Conservation (phyloP, 441 rosid genomes). For the Erodium moschatum region DNA sequence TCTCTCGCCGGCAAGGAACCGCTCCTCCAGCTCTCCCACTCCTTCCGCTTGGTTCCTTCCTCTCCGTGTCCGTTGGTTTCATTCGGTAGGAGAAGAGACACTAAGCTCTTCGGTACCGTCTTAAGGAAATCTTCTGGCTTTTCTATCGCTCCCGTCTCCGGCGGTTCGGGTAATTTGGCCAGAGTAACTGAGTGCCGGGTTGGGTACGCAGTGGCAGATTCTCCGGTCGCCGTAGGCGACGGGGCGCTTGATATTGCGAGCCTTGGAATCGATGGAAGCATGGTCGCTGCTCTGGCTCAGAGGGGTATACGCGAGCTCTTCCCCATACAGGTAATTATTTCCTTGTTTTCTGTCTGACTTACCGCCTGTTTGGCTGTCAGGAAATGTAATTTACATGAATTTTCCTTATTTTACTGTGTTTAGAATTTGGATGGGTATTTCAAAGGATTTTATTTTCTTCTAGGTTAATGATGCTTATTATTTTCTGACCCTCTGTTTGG, state of each 20-base stretch:
- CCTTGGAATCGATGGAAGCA: slow-evolving; percentile 3
- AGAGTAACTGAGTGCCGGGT: not conserved
- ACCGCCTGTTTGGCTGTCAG: not conserved
- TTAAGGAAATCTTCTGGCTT: not conserved
- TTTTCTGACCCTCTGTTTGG: not conserved
- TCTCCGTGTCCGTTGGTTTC: slow-evolving; percentile 3
- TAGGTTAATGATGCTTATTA: not conserved
- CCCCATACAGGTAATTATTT: not conserved
- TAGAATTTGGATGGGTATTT: not conserved
- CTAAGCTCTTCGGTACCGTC: not conserved
- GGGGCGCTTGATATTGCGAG: not conserved
- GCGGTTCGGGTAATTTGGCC: not conserved
- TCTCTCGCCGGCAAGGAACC: slow-evolving; percentile 3
- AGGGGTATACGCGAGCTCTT: not conserved
- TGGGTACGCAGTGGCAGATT: not conserved
- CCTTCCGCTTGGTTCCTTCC: slow-evolving; percentile 1
- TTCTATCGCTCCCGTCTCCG: not conserved
- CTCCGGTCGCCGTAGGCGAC: not conserved
- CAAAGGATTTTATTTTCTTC: not conserved
- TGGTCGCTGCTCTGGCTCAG: slow-evolving; percentile 2
- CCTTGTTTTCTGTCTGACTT: not conserved
- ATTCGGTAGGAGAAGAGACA: not conserved
- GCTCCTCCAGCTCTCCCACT: not conserved
- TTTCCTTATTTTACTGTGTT: not conserved
- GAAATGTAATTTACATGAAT: not conserved